These are phyloP conservation scores for Pichia sp. DNA, from an alignment of 1,139 yeast genomes.

Conservation along the genomic window DNA sequence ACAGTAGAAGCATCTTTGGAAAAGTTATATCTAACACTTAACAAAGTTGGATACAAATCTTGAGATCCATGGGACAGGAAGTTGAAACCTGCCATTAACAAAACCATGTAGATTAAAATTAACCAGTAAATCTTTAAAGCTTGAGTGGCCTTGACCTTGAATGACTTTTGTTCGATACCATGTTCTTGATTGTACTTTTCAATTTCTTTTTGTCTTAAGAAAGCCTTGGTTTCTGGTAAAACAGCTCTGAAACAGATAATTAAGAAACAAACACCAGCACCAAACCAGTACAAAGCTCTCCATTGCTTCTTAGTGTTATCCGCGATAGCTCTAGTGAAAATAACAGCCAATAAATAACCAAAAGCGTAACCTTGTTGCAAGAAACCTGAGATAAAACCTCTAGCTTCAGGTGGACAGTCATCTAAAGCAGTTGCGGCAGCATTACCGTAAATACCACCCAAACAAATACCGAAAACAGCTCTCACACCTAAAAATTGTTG, in stretches of 20 bases:
- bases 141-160: slow-evolving; percentile 24
- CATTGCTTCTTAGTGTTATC: slow-evolving; percentile 48
- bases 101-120: slow-evolving; percentile 40
- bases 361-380: slow-evolving; percentile 70
- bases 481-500: slow-evolving; percentile 60
- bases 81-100: slow-evolving; percentile 57
- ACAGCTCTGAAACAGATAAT: slow-evolving; percentile 45
- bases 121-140: slow-evolving; percentile 35
- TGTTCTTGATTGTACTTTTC: slow-evolving; percentile 25
- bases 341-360: slow-evolving; percentile 58
- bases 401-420: slow-evolving; percentile 54
- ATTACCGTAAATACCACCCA: slow-evolving; percentile 67
- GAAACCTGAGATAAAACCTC: slow-evolving; percentile 58
- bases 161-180: slow-evolving; percentile 21
- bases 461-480: slow-evolving; percentile 56
- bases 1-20: slow-evolving; percentile 49
- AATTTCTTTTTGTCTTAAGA: slow-evolving; percentile 27
- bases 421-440: slow-evolving; percentile 64
- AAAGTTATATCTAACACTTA: slow-evolving; percentile 45
- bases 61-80: slow-evolving; percentile 71
- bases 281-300: slow-evolving; percentile 78
- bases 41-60: slow-evolving; percentile 61
- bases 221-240: slow-evolving; percentile 56
- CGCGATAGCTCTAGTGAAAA: slow-evolving; percentile 54
- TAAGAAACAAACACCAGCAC: slow-evolving; percentile 59